Conservation (phyloP, 2,329 filamentous ascomycete species). For the Calonectria multiphialidica region DNA sequence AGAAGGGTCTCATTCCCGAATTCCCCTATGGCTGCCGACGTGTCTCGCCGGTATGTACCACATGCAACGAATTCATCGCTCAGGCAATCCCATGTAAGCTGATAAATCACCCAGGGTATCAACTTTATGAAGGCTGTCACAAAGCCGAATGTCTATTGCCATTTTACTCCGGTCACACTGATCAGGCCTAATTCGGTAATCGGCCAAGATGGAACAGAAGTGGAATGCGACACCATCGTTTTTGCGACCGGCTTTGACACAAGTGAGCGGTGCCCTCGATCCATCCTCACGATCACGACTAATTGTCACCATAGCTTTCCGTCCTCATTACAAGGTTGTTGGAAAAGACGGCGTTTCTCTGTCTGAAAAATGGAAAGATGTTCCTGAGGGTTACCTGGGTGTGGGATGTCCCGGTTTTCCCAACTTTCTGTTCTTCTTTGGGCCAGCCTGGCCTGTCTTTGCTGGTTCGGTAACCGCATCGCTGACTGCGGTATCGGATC, state of each 20-base stretch:
- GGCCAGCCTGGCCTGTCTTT: neutral
- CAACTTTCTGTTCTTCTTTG: neutral
- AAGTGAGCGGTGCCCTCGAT: neutral
- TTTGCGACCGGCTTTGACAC: neutral
- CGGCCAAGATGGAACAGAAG: neutral
- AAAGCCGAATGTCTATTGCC: neutral
- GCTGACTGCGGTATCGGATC: neutral
- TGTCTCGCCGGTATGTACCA: neutral
- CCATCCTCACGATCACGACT: rapidly evolving
- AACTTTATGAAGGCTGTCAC: neutral
- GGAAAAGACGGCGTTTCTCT: neutral
- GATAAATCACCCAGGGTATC: neutral
- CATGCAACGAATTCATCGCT: too few species aligned
- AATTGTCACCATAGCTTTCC: neutral
- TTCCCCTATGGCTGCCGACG: neutral
- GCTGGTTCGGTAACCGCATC: neutral
- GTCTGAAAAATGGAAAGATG: neutral
- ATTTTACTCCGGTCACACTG: neutral
- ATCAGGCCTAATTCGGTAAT: neutral
- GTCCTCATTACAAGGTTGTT: neutral
- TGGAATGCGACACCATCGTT: neutral
- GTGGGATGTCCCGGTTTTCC: neutral
- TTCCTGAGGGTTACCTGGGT: neutral
- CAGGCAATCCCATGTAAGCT: neutral
- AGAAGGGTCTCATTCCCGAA: neutral